phyloP scores from a whole-genome alignment of 768 basidiomycete species.

The Porpolomopsis calyptriformis region DNA sequence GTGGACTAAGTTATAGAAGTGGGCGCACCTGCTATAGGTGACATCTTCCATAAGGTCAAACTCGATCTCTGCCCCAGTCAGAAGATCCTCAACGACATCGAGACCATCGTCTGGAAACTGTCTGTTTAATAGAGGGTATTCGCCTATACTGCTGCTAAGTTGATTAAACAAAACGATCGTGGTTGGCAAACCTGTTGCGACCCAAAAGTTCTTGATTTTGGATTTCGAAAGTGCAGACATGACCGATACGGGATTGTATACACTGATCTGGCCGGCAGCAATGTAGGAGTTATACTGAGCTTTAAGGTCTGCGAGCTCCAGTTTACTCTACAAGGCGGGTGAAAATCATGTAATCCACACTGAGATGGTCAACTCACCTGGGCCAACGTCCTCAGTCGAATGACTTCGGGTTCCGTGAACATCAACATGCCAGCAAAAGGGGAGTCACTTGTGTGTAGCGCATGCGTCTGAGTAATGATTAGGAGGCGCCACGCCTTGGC shows the following conservation, averaged over 20 bases:
- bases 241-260: slow-evolving; percentile 11
- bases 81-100: slow-evolving; percentile 9
- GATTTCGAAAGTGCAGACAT: slow-evolving; percentile 9
- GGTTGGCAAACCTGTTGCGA: slow-evolving; percentile 2
- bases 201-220: slow-evolving; percentile 8
- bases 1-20: slow-evolving; percentile 10
- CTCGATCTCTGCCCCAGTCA: slow-evolving; percentile 8
- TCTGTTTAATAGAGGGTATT: slow-evolving; percentile 10
- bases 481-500: slow-evolving; percentile 6
- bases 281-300: slow-evolving; percentile 9
- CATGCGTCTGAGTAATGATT: slow-evolving; percentile 10
- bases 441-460: slow-evolving; percentile 9
- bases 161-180: slow-evolving; percentile 4
- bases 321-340: slow-evolving; percentile 6
- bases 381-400: slow-evolving; percentile 5
- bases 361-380: slow-evolving; percentile 8
- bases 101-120: slow-evolving; percentile 8
- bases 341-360: slow-evolving; percentile 4
- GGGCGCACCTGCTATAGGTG: slow-evolving; percentile 6
- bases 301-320: slow-evolving; percentile 10
- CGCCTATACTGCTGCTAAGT: slow-evolving; percentile 9
- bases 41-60: slow-evolving; percentile 9
- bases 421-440: slow-evolving; percentile 10
- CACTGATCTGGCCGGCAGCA: slow-evolving; percentile 10
- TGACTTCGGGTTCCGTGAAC: slow-evolving; percentile 11